These are phyloP conservation scores for Hirsutella rhossiliensis DNA, from an alignment of 2,329 filamentous ascomycete genomes.

Conservation along the genomic window DNA sequence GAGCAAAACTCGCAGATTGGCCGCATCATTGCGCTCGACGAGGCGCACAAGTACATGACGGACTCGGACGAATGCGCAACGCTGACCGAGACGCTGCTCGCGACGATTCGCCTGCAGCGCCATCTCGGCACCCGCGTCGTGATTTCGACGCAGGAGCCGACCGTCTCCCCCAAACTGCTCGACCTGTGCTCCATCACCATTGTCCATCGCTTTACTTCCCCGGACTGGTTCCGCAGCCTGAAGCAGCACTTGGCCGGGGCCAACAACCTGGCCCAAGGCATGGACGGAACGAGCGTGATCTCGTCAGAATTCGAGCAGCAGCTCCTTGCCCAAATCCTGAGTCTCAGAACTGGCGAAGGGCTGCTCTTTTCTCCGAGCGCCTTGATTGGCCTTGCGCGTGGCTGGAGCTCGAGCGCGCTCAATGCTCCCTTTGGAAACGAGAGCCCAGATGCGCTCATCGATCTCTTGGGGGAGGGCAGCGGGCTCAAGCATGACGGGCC, in stretches of 20 bases:
- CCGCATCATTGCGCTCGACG: constrained; percentile 57
- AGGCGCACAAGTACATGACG: constrained; percentile 69
- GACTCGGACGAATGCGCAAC: constrained; percentile 35
- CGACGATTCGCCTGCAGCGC: constrained; percentile 56
- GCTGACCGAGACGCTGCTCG: constrained; percentile 51
- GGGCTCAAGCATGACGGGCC: not conserved
- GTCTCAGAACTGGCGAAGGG: constrained; percentile 30
- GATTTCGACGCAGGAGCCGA: constrained; percentile 69
- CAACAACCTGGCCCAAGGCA: not conserved
- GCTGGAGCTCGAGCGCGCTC: not conserved
- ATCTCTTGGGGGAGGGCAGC: not conserved
- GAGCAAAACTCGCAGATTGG: constrained; percentile 34
- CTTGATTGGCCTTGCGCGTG: constrained; percentile 13
- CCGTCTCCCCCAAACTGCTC: constrained; percentile 53
- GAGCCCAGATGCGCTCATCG: no score
- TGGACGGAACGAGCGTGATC: not conserved
- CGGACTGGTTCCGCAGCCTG: constrained; percentile 43
- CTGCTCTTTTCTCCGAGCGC: constrained; percentile 34
- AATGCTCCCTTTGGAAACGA: no score
- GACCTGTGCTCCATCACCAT: constrained; percentile 62
- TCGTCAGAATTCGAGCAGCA: constrained; percentile 6
- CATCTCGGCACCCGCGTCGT: constrained; percentile 56
- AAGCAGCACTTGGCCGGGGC: constrained; percentile 31
- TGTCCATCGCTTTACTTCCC: constrained; percentile 59
- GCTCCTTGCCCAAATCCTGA: constrained; percentile 29